Evolutionary conservation across 1,284 basidiomycete genomes (phyloP).

Genomic region (Pseudozyma hubeiensis): DNA sequence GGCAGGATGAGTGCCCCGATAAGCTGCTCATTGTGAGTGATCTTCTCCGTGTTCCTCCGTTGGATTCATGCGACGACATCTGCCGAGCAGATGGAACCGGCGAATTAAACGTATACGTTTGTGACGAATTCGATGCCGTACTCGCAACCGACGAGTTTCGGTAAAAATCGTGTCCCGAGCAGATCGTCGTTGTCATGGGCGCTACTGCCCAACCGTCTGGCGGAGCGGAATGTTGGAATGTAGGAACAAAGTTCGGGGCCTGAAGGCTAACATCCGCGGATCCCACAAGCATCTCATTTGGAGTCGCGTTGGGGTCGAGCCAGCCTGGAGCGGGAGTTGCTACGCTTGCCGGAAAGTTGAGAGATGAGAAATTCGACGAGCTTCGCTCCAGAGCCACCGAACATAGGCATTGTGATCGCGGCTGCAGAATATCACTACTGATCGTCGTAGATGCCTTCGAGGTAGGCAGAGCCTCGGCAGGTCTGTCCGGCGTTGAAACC

Average conservation of each 20-base stretch:
- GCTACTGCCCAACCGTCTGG: background rate
- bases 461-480: too few relatives aligned
- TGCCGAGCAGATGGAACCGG: slow-evolving; percentile 1
- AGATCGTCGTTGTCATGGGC: background rate
- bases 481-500: too few relatives aligned
- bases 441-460: background rate
- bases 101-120: background rate
- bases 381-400: slow-evolving; percentile 6
- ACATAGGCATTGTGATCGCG: background rate
- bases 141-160: slow-evolving; percentile 13
- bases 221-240: background rate
- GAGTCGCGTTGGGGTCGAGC: slow-evolving; percentile 11
- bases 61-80: background rate
- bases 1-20: slow-evolving; percentile 2
- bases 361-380: background rate
- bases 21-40: slow-evolving; percentile 22
- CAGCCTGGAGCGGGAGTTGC: slow-evolving; percentile 22
- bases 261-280: background rate
- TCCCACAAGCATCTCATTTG: slow-evolving; percentile 1
- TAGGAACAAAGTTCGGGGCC: background rate
- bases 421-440: background rate
- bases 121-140: slow-evolving; percentile 14
- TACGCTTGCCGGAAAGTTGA: background rate
- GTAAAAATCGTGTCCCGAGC: slow-evolving; percentile 14
- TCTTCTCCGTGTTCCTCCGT: slow-evolving; percentile 4